A percentile compares a stretch with the other conserved stretches of the same genome.
Conservation (phyloP, 768 basidiomycete genomes). For the Termitomyces sp. region DNA sequence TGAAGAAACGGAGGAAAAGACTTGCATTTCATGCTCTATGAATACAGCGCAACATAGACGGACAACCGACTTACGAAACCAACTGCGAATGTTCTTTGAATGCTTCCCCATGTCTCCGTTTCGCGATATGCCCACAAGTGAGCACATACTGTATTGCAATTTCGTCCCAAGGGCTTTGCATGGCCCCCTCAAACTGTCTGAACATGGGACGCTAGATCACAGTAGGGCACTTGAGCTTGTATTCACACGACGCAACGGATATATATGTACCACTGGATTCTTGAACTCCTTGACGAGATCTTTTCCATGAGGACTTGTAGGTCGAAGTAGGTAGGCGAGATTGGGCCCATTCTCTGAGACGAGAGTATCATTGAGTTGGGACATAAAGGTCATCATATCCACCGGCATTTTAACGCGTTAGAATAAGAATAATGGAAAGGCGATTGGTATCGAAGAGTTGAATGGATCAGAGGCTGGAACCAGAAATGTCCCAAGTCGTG, state of each 20-base stretch:
- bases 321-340: conserved; percentile 71
- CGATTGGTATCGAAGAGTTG: neutral
- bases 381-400: conserved; percentile 58
- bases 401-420: conserved; percentile 31
- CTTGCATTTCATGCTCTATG: conserved; percentile 30
- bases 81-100: conserved; percentile 79
- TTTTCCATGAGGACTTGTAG: conserved; percentile 75
- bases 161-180: conserved; percentile 81
- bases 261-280: conserved; percentile 43
- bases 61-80: conserved; percentile 58
- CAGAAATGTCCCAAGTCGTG: neutral
- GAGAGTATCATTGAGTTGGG: conserved; percentile 59
- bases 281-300: conserved; percentile 70
- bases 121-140: conserved; percentile 67
- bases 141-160: conserved; percentile 82
- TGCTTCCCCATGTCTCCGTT: conserved; percentile 63
- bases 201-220: conserved; percentile 32
- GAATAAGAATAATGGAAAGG: neutral
- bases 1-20: conserved; percentile 74
- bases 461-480: neutral
- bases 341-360: conserved; percentile 62
- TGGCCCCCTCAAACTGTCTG: conserved; percentile 53
- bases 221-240: neutral
- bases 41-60: neutral
- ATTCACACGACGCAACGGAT: neutral